Evolutionary conservation across 75 land plant species (phyloP).

Genomic region (Cryptomeria japonica): DNA sequence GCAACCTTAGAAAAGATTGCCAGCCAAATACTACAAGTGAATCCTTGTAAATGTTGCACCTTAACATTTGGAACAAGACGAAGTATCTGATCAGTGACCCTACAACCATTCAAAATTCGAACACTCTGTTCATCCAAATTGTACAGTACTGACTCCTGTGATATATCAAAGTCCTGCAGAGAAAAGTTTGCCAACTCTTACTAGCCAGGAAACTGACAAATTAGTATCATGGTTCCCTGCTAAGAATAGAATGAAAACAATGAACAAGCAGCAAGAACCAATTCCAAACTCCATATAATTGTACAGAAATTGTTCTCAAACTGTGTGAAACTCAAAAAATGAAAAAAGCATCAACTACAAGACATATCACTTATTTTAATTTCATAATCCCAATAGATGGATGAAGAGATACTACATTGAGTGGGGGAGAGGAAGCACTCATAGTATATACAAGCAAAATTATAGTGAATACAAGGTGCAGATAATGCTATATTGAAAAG

Average conservation of each 20-base stretch:
- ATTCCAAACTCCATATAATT: not conserved
- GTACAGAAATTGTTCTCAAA: not conserved
- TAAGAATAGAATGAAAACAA: not conserved
- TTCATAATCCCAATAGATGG: not conserved
- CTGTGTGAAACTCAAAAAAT: not conserved
- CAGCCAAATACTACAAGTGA: not conserved
- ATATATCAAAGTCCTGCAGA: slow-evolving; percentile 92
- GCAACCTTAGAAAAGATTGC: not conserved
- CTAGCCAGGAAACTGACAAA: not conserved
- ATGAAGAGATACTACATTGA: not conserved
- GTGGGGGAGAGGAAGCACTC: not conserved
- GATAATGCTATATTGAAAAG: not conserved
- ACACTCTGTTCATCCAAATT: slow-evolving; percentile 92
- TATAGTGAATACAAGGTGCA: not conserved
- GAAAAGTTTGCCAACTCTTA: slow-evolving; percentile 2
- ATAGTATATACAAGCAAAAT: not conserved
- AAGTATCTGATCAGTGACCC: slow-evolving; percentile 97
- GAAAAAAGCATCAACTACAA: not conserved
- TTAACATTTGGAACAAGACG: slow-evolving; percentile 91
- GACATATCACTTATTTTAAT: not conserved
- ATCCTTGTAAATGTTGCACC: slow-evolving; percentile 31
- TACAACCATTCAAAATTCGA: slow-evolving; percentile 91
- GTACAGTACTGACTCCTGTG: slow-evolving; percentile 69
- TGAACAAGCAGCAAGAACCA: not conserved
- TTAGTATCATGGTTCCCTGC: not conserved